These are phyloP conservation scores for Rhytidhysteron rufulum DNA, from an alignment of 2,329 filamentous ascomycete genomes.

Conservation along the genomic window DNA sequence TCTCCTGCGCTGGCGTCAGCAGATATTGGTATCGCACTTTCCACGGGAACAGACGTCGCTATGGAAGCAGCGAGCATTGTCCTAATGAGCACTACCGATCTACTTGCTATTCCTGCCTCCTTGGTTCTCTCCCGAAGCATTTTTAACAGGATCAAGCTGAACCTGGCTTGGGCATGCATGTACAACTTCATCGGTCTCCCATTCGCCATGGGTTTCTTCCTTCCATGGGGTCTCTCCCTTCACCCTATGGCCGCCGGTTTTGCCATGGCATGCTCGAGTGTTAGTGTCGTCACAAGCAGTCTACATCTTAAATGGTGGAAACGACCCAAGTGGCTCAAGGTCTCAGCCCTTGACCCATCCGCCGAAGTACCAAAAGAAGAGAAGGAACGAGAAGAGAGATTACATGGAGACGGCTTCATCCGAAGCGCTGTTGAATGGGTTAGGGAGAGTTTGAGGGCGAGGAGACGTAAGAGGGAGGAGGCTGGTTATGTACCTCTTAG, in stretches of 20 bases:
- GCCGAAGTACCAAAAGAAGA: conserved; percentile 27
- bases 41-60: conserved; percentile 90
- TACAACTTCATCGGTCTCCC: conserved; percentile 92
- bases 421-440: conserved; percentile 23
- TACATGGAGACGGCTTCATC: conserved; percentile 17
- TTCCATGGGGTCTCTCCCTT: conserved; percentile 81
- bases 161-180: conserved; percentile 85
- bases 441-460: conserved; percentile 26
- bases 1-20: conserved; percentile 91
- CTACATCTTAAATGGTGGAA: conserved; percentile 84
- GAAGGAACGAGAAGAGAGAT: conserved; percentile 19
- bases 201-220: conserved; percentile 94
- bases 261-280: conserved; percentile 87
- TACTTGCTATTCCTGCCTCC: conserved; percentile 88
- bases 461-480: conserved; percentile 35
- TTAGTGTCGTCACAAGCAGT: conserved; percentile 82
- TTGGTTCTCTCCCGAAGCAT: conserved; percentile 79
- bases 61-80: conserved; percentile 97
- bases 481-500: conserved; percentile 45
- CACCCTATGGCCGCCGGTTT: conserved; percentile 93
- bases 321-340: conserved; percentile 81
- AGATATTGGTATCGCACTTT: conserved; percentile 87
- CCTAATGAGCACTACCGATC: conserved; percentile 85
- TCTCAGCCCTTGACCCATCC: conserved; percentile 55
- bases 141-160: conserved; percentile 89